phyloP scores from a whole-genome alignment of 2,329 filamentous ascomycete species.

The Ophiostoma montium region DNA sequence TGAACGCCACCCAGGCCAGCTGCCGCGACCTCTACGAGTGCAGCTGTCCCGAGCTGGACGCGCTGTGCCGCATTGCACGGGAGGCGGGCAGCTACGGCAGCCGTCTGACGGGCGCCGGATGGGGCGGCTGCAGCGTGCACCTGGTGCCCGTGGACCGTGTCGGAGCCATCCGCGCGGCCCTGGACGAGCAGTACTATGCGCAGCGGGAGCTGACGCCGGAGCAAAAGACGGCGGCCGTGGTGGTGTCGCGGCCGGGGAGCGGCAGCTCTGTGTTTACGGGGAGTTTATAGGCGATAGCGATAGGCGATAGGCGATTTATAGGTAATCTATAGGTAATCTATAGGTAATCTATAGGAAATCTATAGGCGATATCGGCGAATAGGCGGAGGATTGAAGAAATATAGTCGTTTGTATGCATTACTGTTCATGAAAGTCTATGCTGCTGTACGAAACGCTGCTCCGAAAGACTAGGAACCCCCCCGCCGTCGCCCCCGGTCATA shows the following conservation, averaged over 20 bases:
- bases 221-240: constrained; percentile 64
- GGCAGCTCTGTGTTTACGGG: constrained; percentile 46
- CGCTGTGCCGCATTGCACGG: constrained; percentile 67
- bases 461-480: too few species aligned
- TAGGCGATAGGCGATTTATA: too few species aligned
- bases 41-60: constrained; percentile 83
- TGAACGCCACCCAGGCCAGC: constrained; percentile 82
- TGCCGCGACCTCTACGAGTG: constrained; percentile 84
- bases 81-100: constrained; percentile 71
- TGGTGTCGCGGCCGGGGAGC: constrained; percentile 76
- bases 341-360: too few species aligned
- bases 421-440: too few species aligned
- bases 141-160: constrained; percentile 76
- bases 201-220: constrained; percentile 52
- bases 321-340: too few species aligned
- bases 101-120: constrained; percentile 81
- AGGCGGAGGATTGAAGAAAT: too few species aligned
- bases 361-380: too few species aligned
- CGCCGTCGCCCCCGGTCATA: constrained; percentile 21
- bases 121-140: constrained; percentile 94
- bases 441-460: too few species aligned
- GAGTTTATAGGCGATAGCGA: background rate
- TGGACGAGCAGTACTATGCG: constrained; percentile 71
- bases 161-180: constrained; percentile 58
- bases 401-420: background rate